phyloP scores from a whole-genome alignment of 257 asterid species.

The Nicotiana tomentosiformis region DNA sequence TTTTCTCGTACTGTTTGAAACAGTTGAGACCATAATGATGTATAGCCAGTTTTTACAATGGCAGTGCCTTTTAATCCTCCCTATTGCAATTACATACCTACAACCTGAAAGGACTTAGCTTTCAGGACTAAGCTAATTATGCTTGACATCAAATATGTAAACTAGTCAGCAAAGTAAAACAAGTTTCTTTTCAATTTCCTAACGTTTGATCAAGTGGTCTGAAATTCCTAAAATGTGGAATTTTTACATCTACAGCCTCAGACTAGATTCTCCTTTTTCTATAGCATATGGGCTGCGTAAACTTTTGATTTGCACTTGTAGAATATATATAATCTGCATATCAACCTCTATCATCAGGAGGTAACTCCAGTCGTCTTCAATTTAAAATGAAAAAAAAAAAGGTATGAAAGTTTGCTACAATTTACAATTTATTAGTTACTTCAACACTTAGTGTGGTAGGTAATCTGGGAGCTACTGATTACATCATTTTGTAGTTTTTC shows the following conservation, averaged over 20 bases:
- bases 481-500: neutral
- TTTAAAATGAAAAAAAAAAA: neutral
- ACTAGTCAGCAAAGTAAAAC: neutral
- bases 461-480: neutral
- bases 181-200: neutral
- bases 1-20: neutral
- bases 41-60: neutral
- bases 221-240: constrained; percentile 3
- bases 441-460: neutral
- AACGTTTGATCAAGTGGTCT: neutral
- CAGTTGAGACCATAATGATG: neutral
- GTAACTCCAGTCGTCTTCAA: neutral
- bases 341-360: neutral
- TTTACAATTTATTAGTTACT: neutral
- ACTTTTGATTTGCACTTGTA: no score
- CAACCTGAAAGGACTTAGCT: neutral
- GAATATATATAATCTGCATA: neutral
- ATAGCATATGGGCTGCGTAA: neutral
- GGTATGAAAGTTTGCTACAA: neutral
- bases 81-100: neutral
- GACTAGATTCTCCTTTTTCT: neutral
- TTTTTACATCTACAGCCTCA: neutral
- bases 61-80: neutral
- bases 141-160: neutral
- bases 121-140: neutral